These are phyloP conservation scores for Yamadazyma pseudoaaseri DNA, from an alignment of 1,139 yeast species.

Conservation along the genomic window DNA sequence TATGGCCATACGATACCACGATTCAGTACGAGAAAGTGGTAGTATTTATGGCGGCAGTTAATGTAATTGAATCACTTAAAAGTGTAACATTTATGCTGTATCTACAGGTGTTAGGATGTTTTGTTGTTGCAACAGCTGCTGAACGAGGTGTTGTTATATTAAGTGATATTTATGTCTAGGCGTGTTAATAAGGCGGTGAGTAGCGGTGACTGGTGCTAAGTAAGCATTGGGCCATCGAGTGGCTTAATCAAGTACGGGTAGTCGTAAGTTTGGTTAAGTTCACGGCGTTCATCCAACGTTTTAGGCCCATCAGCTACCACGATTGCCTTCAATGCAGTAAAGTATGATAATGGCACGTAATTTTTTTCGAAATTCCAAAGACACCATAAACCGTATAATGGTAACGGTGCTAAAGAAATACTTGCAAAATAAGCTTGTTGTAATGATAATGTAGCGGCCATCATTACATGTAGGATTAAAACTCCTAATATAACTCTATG, in stretches of 20 bases:
- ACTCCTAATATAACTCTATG: conserved; percentile 58
- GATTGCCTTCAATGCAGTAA: conserved; percentile 74
- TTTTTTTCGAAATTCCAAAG: conserved; percentile 81
- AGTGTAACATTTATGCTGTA: conserved; percentile 38
- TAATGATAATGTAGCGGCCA: conserved; percentile 85
- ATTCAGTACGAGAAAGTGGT: conserved; percentile 63
- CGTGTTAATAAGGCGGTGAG: too few species aligned
- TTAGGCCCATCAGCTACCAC: conserved; percentile 11
- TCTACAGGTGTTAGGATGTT: background rate
- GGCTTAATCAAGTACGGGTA: conserved; percentile 70
- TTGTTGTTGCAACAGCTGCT: background rate
- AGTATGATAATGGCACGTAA: conserved; percentile 76
- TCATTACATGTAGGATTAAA: conserved; percentile 73
- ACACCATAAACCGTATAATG: conserved; percentile 62
- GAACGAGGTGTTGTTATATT: too few species aligned
- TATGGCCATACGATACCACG: conserved; percentile 89
- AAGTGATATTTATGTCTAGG: too few species aligned
- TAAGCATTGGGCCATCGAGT: conserved; percentile 78
- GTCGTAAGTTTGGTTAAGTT: conserved; percentile 64
- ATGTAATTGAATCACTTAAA: conserved; percentile 63
- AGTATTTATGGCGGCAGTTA: conserved; percentile 59
- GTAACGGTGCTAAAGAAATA: conserved; percentile 69
- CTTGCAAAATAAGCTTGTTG: conserved; percentile 78
- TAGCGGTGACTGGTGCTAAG: too few species aligned
- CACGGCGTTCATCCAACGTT: conserved; percentile 70